Evolutionary conservation across 768 basidiomycete species (phyloP).

Genomic region (Hypsizygus marmoreus): DNA sequence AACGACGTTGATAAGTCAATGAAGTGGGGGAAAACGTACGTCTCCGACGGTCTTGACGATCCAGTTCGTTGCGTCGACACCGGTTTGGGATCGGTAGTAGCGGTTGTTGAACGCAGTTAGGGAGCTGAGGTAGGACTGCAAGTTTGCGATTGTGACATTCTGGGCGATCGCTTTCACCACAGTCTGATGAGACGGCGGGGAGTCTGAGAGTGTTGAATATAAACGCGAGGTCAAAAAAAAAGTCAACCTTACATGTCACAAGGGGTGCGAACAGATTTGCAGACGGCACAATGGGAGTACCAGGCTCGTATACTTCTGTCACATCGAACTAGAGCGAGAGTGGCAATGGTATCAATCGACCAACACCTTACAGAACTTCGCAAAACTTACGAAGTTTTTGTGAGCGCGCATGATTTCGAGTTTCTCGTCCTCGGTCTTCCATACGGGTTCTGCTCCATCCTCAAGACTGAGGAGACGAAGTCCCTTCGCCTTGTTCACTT

Average conservation of each 20-base stretch:
- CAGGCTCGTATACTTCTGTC: constrained; percentile 30
- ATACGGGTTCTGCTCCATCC: constrained; percentile 29
- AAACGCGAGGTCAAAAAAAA: neutral
- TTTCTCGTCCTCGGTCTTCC: constrained; percentile 33
- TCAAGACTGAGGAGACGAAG: constrained; percentile 32
- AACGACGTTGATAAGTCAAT: neutral
- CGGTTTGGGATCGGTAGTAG: constrained; percentile 39
- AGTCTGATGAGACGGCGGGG: constrained; percentile 16
- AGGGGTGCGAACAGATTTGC: constrained; percentile 5
- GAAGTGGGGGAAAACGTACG: constrained; percentile 13
- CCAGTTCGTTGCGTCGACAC: constrained; percentile 38
- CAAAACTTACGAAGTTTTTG: constrained; percentile 25
- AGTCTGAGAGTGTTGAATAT: constrained; percentile 1
- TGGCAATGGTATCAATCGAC: neutral
- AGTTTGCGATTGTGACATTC: constrained; percentile 31
- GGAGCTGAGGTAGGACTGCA: constrained; percentile 33
- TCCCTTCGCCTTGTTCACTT: constrained; percentile 30
- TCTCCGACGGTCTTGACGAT: constrained; percentile 32
- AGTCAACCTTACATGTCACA: constrained; percentile 8
- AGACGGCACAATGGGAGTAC: constrained; percentile 10
- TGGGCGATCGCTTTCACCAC: constrained; percentile 26
- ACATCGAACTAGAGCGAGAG: constrained; percentile 31
- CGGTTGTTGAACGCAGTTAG: constrained; percentile 44
- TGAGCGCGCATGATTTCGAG: constrained; percentile 26
- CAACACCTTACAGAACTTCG: neutral